Evolutionary conservation across 768 basidiomycete genomes (phyloP).

Genomic region (Kwoniella shandongensis): DNA sequence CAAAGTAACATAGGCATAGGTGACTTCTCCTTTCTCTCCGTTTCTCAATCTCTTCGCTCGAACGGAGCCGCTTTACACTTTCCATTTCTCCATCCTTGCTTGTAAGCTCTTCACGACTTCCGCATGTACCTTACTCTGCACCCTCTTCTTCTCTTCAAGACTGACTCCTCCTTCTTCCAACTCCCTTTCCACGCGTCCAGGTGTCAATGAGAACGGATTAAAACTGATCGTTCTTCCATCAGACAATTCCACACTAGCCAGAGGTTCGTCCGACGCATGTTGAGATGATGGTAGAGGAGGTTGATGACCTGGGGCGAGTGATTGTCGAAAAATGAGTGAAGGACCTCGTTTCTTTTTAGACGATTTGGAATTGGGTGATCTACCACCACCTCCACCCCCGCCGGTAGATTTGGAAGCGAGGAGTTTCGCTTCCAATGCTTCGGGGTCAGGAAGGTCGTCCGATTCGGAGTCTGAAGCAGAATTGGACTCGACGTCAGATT

Average conservation of each 20-base stretch:
- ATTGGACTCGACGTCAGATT: conserved; percentile 35
- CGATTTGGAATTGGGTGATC: conserved; percentile 4
- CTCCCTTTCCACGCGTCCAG: conserved; percentile 54
- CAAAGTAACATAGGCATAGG: no score
- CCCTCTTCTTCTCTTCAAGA: conserved; percentile 29
- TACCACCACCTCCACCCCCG: conserved; percentile 3
- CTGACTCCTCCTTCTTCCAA: conserved; percentile 58
- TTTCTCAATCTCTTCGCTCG: no score
- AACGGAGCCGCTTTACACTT: conserved; percentile 8
- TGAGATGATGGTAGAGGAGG: neutral
- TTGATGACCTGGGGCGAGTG: conserved; percentile 12
- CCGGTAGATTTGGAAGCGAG: conserved; percentile 23
- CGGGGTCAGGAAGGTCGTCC: conserved; percentile 48
- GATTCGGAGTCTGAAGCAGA: conserved; percentile 4
- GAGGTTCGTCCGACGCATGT: conserved; percentile 3
- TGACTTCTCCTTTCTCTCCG: no score
- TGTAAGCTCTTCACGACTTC: conserved; percentile 45
- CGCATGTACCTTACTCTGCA: conserved; percentile 55
- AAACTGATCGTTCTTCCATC: conserved; percentile 83
- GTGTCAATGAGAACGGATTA: conserved; percentile 77
- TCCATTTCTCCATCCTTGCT: conserved; percentile 35
- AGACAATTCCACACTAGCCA: conserved; percentile 45
- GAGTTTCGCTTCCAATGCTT: conserved; percentile 36
- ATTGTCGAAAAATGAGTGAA: conserved; percentile 46
- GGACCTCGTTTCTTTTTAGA: conserved; percentile 40